These are phyloP conservation scores for Neurospora sp. DNA, from an alignment of 495 filamentous ascomycete species.

Conservation along the genomic window DNA sequence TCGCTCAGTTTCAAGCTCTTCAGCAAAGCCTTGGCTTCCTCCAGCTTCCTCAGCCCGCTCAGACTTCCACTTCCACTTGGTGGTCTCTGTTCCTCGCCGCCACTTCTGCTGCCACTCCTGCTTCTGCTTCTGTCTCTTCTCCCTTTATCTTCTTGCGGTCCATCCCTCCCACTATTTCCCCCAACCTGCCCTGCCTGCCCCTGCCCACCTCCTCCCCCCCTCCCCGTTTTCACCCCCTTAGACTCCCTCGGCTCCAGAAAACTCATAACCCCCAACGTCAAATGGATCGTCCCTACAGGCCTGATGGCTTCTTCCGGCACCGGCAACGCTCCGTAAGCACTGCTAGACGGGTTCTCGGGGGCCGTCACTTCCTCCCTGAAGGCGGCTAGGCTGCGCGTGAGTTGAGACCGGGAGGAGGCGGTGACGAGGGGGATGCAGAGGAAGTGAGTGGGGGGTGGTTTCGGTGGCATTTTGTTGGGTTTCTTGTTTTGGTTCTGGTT, in stretches of 20 bases:
- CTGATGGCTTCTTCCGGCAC: slow-evolving; percentile 54
- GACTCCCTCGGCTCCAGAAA: slow-evolving; percentile 34
- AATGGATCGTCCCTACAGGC: slow-evolving; percentile 70
- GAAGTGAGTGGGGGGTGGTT: slow-evolving; percentile 64
- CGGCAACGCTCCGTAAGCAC: slow-evolving; percentile 18
- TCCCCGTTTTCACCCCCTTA: no score
- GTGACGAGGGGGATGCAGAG: slow-evolving; percentile 75
- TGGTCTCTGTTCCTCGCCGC: not conserved
- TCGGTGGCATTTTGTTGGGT: slow-evolving; percentile 5
- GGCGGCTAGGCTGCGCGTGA: slow-evolving; percentile 45
- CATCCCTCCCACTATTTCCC: not conserved
- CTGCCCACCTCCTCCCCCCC: not conserved
- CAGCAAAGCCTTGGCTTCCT: slow-evolving; percentile 49
- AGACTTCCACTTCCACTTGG: not conserved
- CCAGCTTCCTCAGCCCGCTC: slow-evolving; percentile 20
- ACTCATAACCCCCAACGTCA: slow-evolving; percentile 83
- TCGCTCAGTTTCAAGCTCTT: slow-evolving; percentile 38
- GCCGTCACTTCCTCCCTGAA: slow-evolving; percentile 50
- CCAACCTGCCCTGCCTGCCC: not conserved
- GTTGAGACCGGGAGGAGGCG: slow-evolving; percentile 47
- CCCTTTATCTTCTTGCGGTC: not conserved
- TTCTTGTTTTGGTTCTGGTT: not conserved
- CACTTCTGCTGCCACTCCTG: not conserved
- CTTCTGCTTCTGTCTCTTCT: not conserved
- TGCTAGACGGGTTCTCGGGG: not conserved